A percentile compares a stretch with the other conserved stretches of the same genome.
Evolutionary conservation across 305 asterid genomes (phyloP).

Genomic region (Plantago lanceolata): DNA sequence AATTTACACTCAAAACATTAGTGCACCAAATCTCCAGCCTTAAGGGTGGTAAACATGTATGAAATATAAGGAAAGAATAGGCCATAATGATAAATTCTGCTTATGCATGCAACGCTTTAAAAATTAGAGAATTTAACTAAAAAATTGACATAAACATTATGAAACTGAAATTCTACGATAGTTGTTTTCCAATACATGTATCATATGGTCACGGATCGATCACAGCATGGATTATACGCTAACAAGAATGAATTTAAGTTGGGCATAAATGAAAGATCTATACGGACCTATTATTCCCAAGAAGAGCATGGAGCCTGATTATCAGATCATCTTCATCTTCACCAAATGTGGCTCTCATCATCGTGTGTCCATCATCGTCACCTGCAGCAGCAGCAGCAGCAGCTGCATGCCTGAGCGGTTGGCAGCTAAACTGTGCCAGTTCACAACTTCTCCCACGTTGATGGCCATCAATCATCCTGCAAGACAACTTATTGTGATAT

Average conservation of each 20-base stretch:
- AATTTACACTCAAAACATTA: background rate
- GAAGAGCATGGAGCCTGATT: constrained; percentile 53
- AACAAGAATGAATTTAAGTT: background rate
- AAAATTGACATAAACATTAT: no score
- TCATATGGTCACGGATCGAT: no score
- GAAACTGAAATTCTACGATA: no score
- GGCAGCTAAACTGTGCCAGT: background rate
- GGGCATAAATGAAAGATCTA: constrained; percentile 18
- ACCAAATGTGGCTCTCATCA: constrained; percentile 20
- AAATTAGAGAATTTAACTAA: no score
- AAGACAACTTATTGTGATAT: background rate
- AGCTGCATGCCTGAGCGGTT: no score
- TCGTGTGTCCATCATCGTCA: background rate
- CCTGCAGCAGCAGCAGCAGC: background rate
- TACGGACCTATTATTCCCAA: constrained; percentile 30
- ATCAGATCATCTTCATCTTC: constrained; percentile 49
- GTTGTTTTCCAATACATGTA: no score
- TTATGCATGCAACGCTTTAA: no score
- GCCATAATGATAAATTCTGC: no score
- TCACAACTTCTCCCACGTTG: background rate
- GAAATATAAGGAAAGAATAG: no score
- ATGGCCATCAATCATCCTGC: no score
- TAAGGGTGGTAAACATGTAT: no score
- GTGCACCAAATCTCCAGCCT: background rate
- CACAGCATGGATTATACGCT: no score